Base-by-base conservation (phyloP, 2,329 filamentous ascomycete species). In the Talaromyces sp. region DNA sequence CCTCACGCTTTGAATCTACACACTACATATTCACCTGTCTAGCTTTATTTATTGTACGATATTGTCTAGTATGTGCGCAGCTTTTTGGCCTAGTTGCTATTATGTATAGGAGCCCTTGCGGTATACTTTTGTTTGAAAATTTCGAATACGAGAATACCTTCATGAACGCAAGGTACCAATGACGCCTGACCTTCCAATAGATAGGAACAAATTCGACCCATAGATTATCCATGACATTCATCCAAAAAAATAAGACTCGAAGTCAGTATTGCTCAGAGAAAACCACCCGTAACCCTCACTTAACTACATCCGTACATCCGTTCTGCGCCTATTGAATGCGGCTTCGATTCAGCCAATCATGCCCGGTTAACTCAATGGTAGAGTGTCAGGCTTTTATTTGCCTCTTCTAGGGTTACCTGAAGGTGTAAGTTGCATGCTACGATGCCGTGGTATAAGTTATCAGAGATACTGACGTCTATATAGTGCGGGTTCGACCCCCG, bases 311-410 rank as follows among this genome's bases (percentile, higher is more conserved):
- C 47, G 11, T 13, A 25, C 13, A 15, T 2, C 6, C 5, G 11
- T 2, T 8, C 2, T 17, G 17, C 3, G 1, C 15, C 15, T 29
- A 10, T 27, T 29, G 7, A 5, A 29, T 4, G 2, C 15, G 5
- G 8, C 10, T 29, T 29, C 15, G 6, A 15, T 25, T 3, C 6
- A n/a, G 2, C 25, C 25, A 34, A 54, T 53, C 51, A 54, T 3
- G 51, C 51, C 51, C 51, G 51, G 51, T 54, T 54, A 54, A 54
- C 51, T 54, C 51, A 54, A 54, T 54, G 51, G 51, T 54, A 54
- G 51, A 54, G 51, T 54, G 51, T 54, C 51, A 54, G 51, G 51
- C 51, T 54, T 54, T 54, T 54, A 54, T 54, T 54, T 31, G 51
- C 51, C 51, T 54, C 51, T n/a, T n/a, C 51, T 34, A 54, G 34